Conservation (phyloP, 1,284 basidiomycete species). For the Ceratobasidium sp. region DNA sequence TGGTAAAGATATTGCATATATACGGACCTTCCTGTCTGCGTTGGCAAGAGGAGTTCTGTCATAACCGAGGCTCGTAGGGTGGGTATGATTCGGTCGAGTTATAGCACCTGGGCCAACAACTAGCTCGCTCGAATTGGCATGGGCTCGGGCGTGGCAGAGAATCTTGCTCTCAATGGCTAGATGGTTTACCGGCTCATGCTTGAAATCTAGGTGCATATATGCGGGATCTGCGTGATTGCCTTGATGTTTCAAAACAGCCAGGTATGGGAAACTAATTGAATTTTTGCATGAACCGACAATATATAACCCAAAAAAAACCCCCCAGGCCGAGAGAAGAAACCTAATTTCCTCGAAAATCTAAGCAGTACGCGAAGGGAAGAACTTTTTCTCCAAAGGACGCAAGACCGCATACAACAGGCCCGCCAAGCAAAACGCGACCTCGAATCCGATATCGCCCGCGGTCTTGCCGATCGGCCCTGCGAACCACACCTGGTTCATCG, state of each 20-base stretch:
- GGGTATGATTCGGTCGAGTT: neutral
- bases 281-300: neutral
- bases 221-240: neutral
- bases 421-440: conserved; percentile 65
- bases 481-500: conserved; percentile 75
- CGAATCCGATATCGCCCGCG: conserved; percentile 76
- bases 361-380: conserved; percentile 12
- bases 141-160: no score
- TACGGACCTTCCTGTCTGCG: neutral
- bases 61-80: no score
- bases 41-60: neutral
- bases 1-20: neutral
- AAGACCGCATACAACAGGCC: conserved; percentile 65
- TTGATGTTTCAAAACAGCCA: no score
- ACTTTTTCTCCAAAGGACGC: conserved; percentile 55
- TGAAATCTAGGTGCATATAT: neutral
- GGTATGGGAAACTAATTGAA: conserved; percentile 5
- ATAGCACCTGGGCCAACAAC: no score
- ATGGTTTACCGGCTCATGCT: neutral
- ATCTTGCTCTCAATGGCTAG: neutral
- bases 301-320: neutral
- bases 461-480: conserved; percentile 67
- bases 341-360: neutral
- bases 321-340: neutral
- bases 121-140: no score